Evolutionary conservation across 768 basidiomycete genomes (phyloP).

Genomic region (Psilocybe sp.): DNA sequence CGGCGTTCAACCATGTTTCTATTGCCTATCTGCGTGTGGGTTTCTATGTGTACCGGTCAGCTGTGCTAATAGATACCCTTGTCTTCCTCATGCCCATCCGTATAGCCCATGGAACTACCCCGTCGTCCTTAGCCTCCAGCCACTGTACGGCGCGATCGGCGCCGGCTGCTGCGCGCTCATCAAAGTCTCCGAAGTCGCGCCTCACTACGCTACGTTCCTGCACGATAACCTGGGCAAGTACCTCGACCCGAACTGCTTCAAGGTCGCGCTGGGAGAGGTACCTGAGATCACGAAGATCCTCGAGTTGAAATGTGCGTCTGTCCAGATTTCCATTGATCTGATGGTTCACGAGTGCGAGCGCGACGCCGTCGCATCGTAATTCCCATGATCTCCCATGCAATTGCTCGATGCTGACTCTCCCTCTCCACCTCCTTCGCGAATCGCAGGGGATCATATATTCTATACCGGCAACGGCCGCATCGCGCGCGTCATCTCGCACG

Average conservation of each 20-base stretch:
- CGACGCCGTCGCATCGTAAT: too few relatives aligned
- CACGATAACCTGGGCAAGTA: conserved; percentile 52
- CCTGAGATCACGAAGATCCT: conserved; percentile 54
- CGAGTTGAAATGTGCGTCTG: conserved; percentile 39
- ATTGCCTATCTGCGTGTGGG: too few relatives aligned
- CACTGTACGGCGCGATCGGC: conserved; percentile 68
- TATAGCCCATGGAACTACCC: conserved; percentile 72
- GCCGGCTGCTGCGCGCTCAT: conserved; percentile 69
- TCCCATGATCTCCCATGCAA: too few relatives aligned
- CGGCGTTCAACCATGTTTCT: neutral
- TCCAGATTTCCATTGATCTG: too few relatives aligned
- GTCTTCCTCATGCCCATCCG: too few relatives aligned
- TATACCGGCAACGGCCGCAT: conserved; percentile 47
- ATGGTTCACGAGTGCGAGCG: too few relatives aligned
- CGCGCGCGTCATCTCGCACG: conserved; percentile 45
- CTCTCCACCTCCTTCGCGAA: neutral
- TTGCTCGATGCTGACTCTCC: too few relatives aligned
- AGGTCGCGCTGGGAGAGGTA: conserved; percentile 57
- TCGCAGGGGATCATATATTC: conserved; percentile 36
- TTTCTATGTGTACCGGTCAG: too few relatives aligned
- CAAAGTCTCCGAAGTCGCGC: conserved; percentile 65
- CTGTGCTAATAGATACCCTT: neutral
- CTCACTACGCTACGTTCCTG: conserved; percentile 47
- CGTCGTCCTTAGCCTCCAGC: conserved; percentile 50
- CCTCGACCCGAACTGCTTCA: conserved; percentile 46